Conservation (phyloP, 2,329 filamentous ascomycete species). For the Colletotrichum sp. region DNA sequence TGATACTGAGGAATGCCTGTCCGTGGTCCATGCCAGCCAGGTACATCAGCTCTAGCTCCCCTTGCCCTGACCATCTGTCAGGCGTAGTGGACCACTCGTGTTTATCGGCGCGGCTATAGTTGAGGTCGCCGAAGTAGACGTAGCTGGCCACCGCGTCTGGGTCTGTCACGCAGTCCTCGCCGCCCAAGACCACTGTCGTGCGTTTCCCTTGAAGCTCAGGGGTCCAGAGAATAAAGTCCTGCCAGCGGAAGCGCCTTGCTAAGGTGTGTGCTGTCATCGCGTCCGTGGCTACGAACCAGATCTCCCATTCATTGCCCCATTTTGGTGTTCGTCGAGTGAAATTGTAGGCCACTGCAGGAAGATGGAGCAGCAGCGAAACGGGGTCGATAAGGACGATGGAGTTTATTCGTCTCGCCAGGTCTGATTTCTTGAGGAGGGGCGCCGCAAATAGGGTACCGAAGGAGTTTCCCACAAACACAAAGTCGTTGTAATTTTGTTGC, state of each 20-base stretch:
- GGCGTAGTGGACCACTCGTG: slow-evolving; percentile 21
- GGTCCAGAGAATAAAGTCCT: slow-evolving; percentile 73
- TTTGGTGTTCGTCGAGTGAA: slow-evolving; percentile 62
- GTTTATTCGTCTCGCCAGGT: slow-evolving; percentile 48
- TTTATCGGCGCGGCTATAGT: slow-evolving; percentile 17
- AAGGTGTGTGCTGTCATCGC: slow-evolving; percentile 70
- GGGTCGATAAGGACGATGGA: slow-evolving; percentile 61
- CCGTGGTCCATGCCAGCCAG: slow-evolving; percentile 29
- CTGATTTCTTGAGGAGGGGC: slow-evolving; percentile 43
- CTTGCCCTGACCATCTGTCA: slow-evolving; percentile 25
- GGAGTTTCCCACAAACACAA: slow-evolving; percentile 67
- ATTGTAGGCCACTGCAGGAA: slow-evolving; percentile 75
- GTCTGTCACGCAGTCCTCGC: slow-evolving; percentile 27
- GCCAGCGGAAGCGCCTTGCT: slow-evolving; percentile 74
- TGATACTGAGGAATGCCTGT: slow-evolving; percentile 21
- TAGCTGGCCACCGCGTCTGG: slow-evolving; percentile 29
- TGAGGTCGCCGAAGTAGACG: slow-evolving; percentile 25
- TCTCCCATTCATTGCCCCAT: slow-evolving; percentile 69
- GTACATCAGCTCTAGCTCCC: slow-evolving; percentile 29
- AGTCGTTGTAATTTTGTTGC: slow-evolving; percentile 60
- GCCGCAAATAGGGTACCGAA: slow-evolving; percentile 69
- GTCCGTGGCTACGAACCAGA: slow-evolving; percentile 76
- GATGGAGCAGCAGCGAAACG: slow-evolving; percentile 71
- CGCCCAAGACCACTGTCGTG: slow-evolving; percentile 27
- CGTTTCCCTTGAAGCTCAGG: slow-evolving; percentile 57